Conservation (phyloP, 257 asterid species). For the Scutellaria minor region DNA sequence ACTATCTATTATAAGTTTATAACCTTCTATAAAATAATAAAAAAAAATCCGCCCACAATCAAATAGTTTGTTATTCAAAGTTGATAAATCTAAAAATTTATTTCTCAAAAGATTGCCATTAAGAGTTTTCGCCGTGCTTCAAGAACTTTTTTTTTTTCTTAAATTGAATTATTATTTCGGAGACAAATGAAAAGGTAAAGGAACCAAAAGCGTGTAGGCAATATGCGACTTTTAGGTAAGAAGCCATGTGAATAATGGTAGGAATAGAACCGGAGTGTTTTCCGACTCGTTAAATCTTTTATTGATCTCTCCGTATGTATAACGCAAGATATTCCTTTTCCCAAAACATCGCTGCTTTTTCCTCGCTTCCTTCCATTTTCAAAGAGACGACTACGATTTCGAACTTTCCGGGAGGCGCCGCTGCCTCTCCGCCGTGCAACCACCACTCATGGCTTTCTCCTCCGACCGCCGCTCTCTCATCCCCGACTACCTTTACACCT, state of each 20-base stretch:
- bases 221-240: no score
- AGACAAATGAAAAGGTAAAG: no score
- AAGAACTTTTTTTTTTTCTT: no score
- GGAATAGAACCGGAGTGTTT: neutral
- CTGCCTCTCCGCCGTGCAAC: conserved; percentile 26
- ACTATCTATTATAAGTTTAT: no score
- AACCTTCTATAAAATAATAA: no score
- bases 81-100: no score
- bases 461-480: conserved; percentile 78
- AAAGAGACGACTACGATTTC: neutral
- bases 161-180: no score
- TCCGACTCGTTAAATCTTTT: neutral
- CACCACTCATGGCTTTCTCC: conserved; percentile 40
- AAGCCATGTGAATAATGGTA: neutral
- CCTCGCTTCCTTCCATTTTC: neutral
- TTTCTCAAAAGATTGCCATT: no score
- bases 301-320: conserved; percentile 25
- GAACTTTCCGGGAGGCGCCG: conserved; percentile 37
- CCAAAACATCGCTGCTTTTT: conserved; percentile 35
- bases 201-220: no score
- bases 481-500: conserved; percentile 66
- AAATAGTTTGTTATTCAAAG: no score
- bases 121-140: no score
- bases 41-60: no score
- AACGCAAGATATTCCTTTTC: conserved; percentile 12